Evolutionary conservation across 2,329 filamentous ascomycete species (phyloP).

Genomic region (Penicillium brevicompactum): DNA sequence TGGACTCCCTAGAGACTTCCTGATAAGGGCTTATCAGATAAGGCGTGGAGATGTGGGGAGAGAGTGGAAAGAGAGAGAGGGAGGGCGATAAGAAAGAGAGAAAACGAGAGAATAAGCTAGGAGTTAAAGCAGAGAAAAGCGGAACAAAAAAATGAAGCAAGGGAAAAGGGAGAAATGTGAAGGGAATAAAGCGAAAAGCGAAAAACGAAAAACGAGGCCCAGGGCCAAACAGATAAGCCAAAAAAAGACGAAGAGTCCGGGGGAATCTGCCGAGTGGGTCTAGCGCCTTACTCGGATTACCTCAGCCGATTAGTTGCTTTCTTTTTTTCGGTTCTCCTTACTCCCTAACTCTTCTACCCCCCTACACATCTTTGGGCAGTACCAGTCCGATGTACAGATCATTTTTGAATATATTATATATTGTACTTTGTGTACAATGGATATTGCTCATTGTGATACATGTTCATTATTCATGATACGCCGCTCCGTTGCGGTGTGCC

Average conservation of each 20-base stretch:
- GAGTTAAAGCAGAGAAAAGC: conserved; percentile 11
- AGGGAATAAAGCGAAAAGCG: conserved; percentile 19
- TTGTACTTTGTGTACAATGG: neutral
- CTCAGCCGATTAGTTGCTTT: too few relatives aligned
- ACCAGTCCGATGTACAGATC: too few relatives aligned
- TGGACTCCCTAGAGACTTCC: neutral
- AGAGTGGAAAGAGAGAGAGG: conserved; percentile 4
- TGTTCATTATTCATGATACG: neutral
- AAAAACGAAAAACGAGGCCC: conserved; percentile 6
- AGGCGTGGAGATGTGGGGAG: conserved; percentile 6
- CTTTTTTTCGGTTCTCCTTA: too few relatives aligned
- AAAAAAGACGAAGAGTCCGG: conserved; percentile 20
- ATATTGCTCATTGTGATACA: neutral
- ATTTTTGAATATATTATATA: neutral
- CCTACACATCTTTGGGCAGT: too few relatives aligned
- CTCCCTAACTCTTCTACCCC: too few relatives aligned
- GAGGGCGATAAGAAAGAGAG: conserved; percentile 6
- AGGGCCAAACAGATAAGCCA: conserved; percentile 1
- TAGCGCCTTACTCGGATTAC: neutral
- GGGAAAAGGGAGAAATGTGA: conserved; percentile 6
- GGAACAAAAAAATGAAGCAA: conserved; percentile 2
- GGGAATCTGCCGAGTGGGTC: conserved; percentile 13
- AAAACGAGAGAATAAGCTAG: conserved; percentile 3
- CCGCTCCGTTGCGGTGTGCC: conserved; percentile 8
- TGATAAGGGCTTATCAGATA: conserved; percentile 16